A percentile compares a stretch with the other conserved stretches of the same genome.
These are phyloP conservation scores for Rhizopogon rudus DNA, from an alignment of 768 basidiomycete species.

Conservation along the genomic window DNA sequence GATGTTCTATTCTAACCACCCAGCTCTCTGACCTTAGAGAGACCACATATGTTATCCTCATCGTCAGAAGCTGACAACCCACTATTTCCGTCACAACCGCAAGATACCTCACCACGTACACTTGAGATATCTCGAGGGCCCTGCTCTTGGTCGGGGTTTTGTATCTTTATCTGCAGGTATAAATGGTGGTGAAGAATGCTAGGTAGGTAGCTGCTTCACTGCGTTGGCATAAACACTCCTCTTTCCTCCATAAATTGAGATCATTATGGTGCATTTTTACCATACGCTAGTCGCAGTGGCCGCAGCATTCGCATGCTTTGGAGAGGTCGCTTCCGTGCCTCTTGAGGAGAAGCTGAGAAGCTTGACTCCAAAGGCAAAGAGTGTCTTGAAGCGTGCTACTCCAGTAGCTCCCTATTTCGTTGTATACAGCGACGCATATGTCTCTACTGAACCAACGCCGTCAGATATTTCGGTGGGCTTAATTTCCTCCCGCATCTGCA, in stretches of 20 bases:
- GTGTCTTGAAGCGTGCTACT: constrained; percentile 19
- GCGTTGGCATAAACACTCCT: neutral
- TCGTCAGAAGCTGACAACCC: neutral
- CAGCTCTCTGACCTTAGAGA: neutral
- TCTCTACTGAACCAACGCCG: constrained; percentile 39
- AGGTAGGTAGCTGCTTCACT: neutral
- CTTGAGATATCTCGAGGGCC: too few relatives aligned
- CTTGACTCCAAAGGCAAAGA: constrained; percentile 17
- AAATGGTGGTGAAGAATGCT: constrained; percentile 6
- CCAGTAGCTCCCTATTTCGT: constrained; percentile 48
- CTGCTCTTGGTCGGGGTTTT: neutral
- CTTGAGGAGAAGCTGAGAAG: constrained; percentile 17
- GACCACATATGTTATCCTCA: neutral
- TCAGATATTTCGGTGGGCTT: constrained; percentile 36
- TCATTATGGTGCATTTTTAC: constrained; percentile 12
- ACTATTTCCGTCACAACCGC: neutral
- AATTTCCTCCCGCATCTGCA: neutral
- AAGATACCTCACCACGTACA: neutral
- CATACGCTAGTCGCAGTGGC: constrained; percentile 2
- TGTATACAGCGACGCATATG: constrained; percentile 36
- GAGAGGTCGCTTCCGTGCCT: constrained; percentile 9
- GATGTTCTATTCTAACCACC: neutral
- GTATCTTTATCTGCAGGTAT: constrained; percentile 10
- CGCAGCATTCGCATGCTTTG: constrained; percentile 5
- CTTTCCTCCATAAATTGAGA: neutral